Evolutionary conservation across 805 yeast genomes (phyloP).

Genomic region (Myxozyma kluyveri): DNA sequence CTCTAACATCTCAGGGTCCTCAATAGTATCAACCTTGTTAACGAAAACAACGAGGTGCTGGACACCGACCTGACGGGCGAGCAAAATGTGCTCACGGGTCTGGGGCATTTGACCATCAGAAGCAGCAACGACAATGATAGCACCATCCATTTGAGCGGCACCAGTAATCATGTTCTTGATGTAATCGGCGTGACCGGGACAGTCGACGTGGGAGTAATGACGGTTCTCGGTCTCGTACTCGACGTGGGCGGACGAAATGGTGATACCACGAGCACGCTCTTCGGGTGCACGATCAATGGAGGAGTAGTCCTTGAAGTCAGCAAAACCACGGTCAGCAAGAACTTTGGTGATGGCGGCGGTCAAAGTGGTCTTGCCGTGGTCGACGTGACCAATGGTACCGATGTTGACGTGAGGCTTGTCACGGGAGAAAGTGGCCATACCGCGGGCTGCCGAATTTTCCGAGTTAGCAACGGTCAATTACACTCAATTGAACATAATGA

Average conservation of each 20-base stretch:
- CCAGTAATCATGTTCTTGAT: conserved; percentile 99
- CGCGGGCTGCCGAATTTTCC: conserved; percentile 11
- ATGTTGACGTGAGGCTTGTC: conserved; percentile 94
- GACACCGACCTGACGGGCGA: conserved; percentile 99
- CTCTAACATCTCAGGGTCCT: conserved; percentile 98
- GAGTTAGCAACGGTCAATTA: background rate
- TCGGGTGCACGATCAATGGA: conserved; percentile 97
- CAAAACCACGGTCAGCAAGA: conserved; percentile 83
- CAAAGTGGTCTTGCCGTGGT: conserved; percentile 97
- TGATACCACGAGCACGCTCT: conserved; percentile 99
- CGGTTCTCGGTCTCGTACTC: conserved; percentile 93
- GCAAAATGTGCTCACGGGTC: conserved; percentile 96
- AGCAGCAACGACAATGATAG: conserved; percentile 98
- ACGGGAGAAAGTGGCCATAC: conserved; percentile 72
- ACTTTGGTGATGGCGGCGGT: conserved; percentile 99
- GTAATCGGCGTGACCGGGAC: conserved; percentile 99
- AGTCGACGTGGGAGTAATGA: conserved; percentile 97
- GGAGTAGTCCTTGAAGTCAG: conserved; percentile 86
- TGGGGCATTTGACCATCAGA: conserved; percentile 99
- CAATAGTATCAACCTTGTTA: conserved; percentile 96
- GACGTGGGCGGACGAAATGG: conserved; percentile 96
- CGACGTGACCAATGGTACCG: conserved; percentile 99
- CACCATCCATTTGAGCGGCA: conserved; percentile 99
- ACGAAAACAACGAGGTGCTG: conserved; percentile 96
- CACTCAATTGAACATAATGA: background rate